phyloP scores from a whole-genome alignment of 176 grass and related monocot species.

The Eragrostis curvula region DNA sequence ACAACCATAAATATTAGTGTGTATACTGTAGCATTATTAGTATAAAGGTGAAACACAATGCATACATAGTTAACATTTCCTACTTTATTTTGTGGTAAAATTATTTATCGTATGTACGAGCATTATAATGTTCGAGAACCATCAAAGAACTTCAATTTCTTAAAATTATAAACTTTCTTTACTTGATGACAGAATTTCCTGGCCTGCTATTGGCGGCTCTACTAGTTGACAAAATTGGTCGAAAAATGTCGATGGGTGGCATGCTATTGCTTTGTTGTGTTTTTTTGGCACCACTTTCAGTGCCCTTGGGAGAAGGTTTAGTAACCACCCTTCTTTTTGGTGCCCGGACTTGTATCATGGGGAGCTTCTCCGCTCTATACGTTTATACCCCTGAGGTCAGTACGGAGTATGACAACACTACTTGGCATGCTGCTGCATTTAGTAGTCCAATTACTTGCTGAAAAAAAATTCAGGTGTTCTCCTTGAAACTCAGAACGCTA shows the following conservation, averaged over 20 bases:
- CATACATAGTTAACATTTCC: no score
- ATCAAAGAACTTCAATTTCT: not conserved
- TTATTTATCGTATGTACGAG: not conserved
- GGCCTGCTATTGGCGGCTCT: conserved; percentile 65
- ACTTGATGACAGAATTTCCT: conserved; percentile 62
- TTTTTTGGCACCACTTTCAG: conserved; percentile 60
- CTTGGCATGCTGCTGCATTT: not conserved
- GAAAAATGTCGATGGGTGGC: conserved; percentile 58
- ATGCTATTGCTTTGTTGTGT: conserved; percentile 59
- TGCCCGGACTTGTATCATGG: conserved; percentile 58
- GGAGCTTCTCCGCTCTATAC: conserved; percentile 52
- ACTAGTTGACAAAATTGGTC: conserved; percentile 69
- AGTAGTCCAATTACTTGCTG: not conserved
- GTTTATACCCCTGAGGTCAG: conserved; percentile 77
- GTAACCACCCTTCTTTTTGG: conserved; percentile 69
- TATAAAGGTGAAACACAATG: no score
- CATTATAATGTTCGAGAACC: not conserved
- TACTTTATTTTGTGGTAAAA: not conserved
- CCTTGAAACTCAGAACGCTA: not conserved
- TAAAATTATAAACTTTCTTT: conserved; percentile 26
- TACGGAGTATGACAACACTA: not conserved
- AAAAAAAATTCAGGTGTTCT: not conserved
- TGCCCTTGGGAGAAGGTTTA: conserved; percentile 55
- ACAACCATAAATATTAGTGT: not conserved
- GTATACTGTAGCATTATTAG: no score